phyloP scores from a whole-genome alignment of 176 grass and related monocot genomes.

The Phoenix roebelenii region DNA sequence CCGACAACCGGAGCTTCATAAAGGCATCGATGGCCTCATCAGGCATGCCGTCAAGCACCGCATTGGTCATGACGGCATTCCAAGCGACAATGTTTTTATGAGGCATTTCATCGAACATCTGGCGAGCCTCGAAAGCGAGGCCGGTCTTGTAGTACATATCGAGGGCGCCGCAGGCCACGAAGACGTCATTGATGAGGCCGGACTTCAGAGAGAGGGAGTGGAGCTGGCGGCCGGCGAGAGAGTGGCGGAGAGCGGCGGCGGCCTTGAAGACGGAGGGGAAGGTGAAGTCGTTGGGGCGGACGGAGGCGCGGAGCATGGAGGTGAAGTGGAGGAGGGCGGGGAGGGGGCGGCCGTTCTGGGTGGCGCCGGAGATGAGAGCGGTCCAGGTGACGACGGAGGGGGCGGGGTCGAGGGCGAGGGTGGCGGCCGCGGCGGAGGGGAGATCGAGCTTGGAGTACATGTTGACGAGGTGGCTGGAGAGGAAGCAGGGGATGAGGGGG shows the following conservation, averaged over 20 bases:
- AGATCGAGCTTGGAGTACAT: slow-evolving; percentile 82
- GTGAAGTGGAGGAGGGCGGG: slow-evolving; percentile 43
- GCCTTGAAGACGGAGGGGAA: slow-evolving; percentile 69
- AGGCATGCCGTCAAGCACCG: slow-evolving; percentile 38
- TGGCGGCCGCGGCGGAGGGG: slow-evolving; percentile 31
- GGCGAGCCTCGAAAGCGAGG: slow-evolving; percentile 22
- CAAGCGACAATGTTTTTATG: slow-evolving; percentile 46
- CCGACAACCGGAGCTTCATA: slow-evolving; percentile 32
- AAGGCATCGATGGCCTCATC: slow-evolving; percentile 44
- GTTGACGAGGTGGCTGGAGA: slow-evolving; percentile 69
- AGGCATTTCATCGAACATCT: slow-evolving; percentile 67
- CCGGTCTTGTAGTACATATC: slow-evolving; percentile 87
- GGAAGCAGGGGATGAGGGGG: slow-evolving; percentile 41
- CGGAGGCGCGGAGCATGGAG: slow-evolving; percentile 49
- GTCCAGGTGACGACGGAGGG: slow-evolving; percentile 77
- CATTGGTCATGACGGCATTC: slow-evolving; percentile 73
- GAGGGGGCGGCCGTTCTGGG: slow-evolving; percentile 41
- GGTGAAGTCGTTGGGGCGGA: slow-evolving; percentile 82
- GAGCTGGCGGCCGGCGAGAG: slow-evolving; percentile 36
- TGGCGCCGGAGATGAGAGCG: slow-evolving; percentile 56
- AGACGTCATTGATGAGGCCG: slow-evolving; percentile 27
- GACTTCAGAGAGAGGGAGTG: slow-evolving; percentile 29
- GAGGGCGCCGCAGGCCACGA: slow-evolving; percentile 60
- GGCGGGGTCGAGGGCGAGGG: slow-evolving; percentile 37
- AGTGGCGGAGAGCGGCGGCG: slow-evolving; percentile 18